Base-by-base conservation (phyloP, 768 basidiomycete species). In the Auriscalpium orientale region DNA sequence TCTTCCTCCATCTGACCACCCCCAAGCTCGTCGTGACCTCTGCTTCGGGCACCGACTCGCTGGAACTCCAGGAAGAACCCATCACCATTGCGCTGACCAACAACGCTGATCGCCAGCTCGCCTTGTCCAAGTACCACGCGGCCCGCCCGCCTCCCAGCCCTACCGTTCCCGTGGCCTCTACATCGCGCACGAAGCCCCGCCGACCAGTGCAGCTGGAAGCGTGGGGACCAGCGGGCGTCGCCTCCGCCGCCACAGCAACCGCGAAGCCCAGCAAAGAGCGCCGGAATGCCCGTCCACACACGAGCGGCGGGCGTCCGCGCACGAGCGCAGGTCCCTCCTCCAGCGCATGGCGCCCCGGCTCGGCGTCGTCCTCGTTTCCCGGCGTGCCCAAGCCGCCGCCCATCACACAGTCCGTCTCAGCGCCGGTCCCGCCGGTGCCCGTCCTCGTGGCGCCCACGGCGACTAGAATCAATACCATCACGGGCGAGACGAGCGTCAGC, bases 1-100 rank as follows among this genome's bases (percentile, higher is more conserved):
- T 68, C 52, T 61, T 57, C 51, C 38, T 58, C 36, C 13, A 51
- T 49, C 18, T 57, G 45, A 82, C 76, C 74, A 80, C 61, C 80
- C 0, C 36, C 38, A 38, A 52, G 58, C 70, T 82, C 50, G 78
- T 85, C 28, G 70, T 82, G 33, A 75, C 75, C 28, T 71, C 74
- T 2, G 58, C 62, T 36, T 54, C 67, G 8, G 83, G 80, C 22
- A 83, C 82, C 11, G 86, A 89, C 63, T 77, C 82, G 0, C 69
- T 89, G 49, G 88, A 89, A 56, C 79, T 91, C 15, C 79, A 78
- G 44, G 85, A 87, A 56, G 76, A 78, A 60, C 87, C 89, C 65
- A 70, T 91, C 37, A 68, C 74, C 12, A 71, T 88, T 48, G 80
- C 86, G n/a, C 79, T 83, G 15, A 87, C 85, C 0, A 89, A 84